phyloP scores from a whole-genome alignment of 768 basidiomycete species.

The Suillus ampliporus region DNA sequence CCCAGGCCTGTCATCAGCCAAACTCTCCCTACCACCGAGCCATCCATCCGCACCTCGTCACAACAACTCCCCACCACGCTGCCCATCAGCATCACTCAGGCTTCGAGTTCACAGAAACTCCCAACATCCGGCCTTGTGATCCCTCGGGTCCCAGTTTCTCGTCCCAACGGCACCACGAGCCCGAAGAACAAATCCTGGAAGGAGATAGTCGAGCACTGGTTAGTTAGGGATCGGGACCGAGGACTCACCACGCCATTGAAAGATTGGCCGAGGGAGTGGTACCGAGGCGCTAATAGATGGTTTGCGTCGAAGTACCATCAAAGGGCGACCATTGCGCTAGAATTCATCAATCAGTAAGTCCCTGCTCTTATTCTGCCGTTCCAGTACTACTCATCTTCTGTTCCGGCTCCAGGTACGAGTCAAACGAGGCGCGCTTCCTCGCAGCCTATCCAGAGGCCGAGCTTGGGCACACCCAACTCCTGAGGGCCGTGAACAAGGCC shows the following conservation, averaged over 20 bases:
- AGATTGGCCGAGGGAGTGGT: background rate
- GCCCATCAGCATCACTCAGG: too few species aligned
- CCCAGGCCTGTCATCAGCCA: background rate
- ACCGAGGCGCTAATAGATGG: background rate
- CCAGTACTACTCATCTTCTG: background rate
- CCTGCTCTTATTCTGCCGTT: background rate
- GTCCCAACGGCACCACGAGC: background rate
- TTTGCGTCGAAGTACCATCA: background rate
- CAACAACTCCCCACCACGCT: background rate
- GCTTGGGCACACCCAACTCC: background rate
- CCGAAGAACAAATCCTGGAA: background rate
- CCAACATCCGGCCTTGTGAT: background rate
- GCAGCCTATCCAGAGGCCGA: slow-evolving; percentile 3
- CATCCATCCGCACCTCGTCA: background rate
- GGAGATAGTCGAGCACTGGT: background rate
- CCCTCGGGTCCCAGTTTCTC: background rate
- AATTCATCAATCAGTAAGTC: background rate
- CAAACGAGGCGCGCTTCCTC: background rate
- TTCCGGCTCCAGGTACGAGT: slow-evolving; percentile 4
- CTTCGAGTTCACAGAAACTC: too few species aligned
- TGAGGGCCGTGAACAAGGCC: background rate
- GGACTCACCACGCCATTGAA: background rate
- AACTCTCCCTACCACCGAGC: background rate
- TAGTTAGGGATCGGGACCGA: background rate
- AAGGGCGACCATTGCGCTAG: background rate